Conservation (phyloP, 768 basidiomycete genomes). For the Leucogyrophana mollusca region DNA sequence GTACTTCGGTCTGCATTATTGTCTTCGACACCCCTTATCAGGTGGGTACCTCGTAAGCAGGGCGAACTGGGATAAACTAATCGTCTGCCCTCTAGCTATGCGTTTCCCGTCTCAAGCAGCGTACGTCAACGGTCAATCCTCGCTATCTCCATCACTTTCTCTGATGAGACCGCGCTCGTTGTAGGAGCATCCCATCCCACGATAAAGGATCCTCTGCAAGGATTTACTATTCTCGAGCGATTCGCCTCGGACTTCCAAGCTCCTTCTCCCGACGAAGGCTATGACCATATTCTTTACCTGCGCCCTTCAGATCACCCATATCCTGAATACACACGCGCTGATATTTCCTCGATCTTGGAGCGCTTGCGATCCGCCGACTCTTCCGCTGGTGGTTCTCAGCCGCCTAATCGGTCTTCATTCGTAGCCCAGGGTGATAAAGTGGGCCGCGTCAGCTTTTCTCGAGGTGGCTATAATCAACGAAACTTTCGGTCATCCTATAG, state of each 20-base stretch:
- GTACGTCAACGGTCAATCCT: constrained; percentile 55
- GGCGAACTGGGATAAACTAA: constrained; percentile 7
- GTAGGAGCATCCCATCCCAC: constrained; percentile 76
- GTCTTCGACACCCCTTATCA: constrained; percentile 78
- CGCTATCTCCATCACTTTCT: constrained; percentile 2
- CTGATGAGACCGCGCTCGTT: constrained; percentile 8
- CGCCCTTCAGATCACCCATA: constrained; percentile 35
- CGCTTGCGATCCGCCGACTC: constrained; percentile 37
- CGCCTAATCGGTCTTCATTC: constrained; percentile 7
- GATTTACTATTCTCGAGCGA: constrained; percentile 57
- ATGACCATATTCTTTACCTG: constrained; percentile 52
- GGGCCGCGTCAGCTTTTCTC: constrained; percentile 17
- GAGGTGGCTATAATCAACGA: constrained; percentile 15
- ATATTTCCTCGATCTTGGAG: constrained; percentile 50
- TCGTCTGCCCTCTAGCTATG: constrained; percentile 48
- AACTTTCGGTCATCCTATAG: constrained; percentile 2
- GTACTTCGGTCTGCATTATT: constrained; percentile 66
- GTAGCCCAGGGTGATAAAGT: constrained; percentile 7
- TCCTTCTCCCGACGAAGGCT: constrained; percentile 61
- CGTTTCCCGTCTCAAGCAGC: constrained; percentile 53
- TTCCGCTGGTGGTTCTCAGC: constrained; percentile 11
- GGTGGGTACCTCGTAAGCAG: constrained; percentile 38
- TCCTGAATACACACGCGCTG: constrained; percentile 48
- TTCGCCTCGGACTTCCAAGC: constrained; percentile 61
- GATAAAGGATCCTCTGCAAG: constrained; percentile 60